Percentiles rank a stretch among this genome's conserved stretches.
Evolutionary conservation across 495 filamentous ascomycete species (phyloP).

Genomic region (Hyaloscypha variabilis): DNA sequence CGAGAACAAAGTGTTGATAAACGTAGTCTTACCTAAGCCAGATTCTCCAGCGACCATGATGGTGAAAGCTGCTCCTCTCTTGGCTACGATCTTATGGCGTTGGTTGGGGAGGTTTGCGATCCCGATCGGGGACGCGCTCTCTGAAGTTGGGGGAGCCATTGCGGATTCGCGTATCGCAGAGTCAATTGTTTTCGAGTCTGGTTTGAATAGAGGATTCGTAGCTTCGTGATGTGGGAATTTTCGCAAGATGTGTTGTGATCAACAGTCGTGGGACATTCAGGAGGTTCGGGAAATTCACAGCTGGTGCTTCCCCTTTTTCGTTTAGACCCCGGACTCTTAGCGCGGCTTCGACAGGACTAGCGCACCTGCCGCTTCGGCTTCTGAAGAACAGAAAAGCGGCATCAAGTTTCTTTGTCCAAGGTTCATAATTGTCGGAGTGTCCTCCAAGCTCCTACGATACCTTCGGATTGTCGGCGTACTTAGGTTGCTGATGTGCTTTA

Average conservation of each 20-base stretch:
- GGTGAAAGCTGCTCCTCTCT: conserved; percentile 97
- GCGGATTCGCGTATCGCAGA: conserved; percentile 35
- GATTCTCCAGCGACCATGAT: conserved; percentile 99
- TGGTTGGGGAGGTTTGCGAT: conserved; percentile 98
- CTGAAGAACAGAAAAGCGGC: too few species aligned
- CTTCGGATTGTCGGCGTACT: too few species aligned
- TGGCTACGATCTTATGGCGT: conserved; percentile 99
- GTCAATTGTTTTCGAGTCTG: background rate
- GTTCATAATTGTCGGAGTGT: too few species aligned
- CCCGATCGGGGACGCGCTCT: conserved; percentile 93
- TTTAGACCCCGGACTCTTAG: conserved; percentile 4
- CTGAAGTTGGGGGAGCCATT: conserved; percentile 77
- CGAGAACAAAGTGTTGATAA: conserved; percentile 99
- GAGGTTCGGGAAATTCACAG: conserved; percentile 4
- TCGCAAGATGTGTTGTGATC: conserved; percentile 9
- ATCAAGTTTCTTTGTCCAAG: too few species aligned
- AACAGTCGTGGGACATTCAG: conserved; percentile 5
- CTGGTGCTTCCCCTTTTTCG: conserved; percentile 10
- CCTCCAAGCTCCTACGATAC: too few species aligned
- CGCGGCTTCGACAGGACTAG: background rate
- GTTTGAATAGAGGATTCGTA: background rate
- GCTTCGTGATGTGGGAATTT: background rate
- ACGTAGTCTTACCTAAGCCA: conserved; percentile 97
- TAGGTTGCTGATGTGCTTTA: too few species aligned
- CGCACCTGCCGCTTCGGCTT: background rate